Base-by-base conservation (phyloP, 2,329 filamentous ascomycete genomes). In the Thelonectria blattea region DNA sequence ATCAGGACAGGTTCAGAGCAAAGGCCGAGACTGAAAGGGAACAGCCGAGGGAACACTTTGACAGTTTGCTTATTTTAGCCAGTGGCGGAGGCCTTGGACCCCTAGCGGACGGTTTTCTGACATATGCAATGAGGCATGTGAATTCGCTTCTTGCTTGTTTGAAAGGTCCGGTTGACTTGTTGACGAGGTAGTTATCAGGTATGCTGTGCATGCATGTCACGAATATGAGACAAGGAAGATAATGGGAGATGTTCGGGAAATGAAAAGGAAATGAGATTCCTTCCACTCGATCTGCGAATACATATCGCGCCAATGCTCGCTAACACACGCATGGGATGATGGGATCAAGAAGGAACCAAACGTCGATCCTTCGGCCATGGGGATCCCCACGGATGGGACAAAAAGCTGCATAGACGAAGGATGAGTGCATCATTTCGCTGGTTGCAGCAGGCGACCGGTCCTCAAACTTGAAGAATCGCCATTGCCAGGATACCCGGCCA, bases 361-460 rank as follows among this genome's bases (percentile, higher is more conserved):
- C 30, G 45, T 55, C 41, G 52, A 60, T 60, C 52, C 39, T 55
- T 55, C 41, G 15, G 41, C 11, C 30, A 51, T 50, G 51, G 52
- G n/a, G 7, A 51, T 52, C 20, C 45, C 15, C 55, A 37, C 32
- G 34, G 32, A 58, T 41, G 20, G 24, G 24, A 20, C 37, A 52
- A 51, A 52, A 43, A 49, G 47, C 15, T 41, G 41, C 41, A 41
- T 46, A 39, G 42, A 27, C 24, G 52, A 55, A 59, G 56, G 56
- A 59, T 59, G 20, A n/a, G 30, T 2, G 47, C 47, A 39, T 46
- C 41, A 39, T 22, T 55, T 55, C 41, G 43, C 43, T 41, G 15
- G 22, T 58, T 57, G 46, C 20, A 39, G 54, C 42, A 49, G 42
- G 52, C 41, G 51, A 14, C 9, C 30, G 22, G 24, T 3, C 22